A percentile compares a stretch with the other conserved stretches of the same genome.
phyloP scores from a whole-genome alignment of 2,329 filamentous ascomycete genomes.

The Phoma sp. region DNA sequence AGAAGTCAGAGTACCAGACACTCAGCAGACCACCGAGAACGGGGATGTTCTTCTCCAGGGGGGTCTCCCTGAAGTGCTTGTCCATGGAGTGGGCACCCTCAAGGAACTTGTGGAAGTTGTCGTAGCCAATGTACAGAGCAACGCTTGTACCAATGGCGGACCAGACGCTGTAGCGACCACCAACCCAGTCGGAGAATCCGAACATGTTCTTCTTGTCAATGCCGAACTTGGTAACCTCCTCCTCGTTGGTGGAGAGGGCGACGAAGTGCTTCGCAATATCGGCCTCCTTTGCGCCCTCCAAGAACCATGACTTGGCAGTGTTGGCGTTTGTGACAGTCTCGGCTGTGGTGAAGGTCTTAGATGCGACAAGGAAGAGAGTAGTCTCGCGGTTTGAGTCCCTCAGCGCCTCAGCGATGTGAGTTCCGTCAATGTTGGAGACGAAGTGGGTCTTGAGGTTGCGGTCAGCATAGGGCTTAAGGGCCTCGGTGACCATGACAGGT shows the following conservation, averaged over 20 bases:
- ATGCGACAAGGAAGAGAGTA: conserved; percentile 97
- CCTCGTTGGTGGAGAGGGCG: conserved; percentile 93
- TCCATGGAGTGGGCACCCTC: conserved; percentile 97
- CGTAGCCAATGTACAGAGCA: conserved; percentile 91
- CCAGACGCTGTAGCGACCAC: conserved; percentile 98
- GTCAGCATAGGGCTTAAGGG: conserved; percentile 92
- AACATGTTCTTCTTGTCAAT: conserved; percentile 99
- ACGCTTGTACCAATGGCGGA: conserved; percentile 97
- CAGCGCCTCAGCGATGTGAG: conserved; percentile 94
- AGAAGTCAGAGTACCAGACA: conserved; percentile 99
- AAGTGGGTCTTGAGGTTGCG: conserved; percentile 91
- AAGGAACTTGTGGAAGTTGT: conserved; percentile 97
- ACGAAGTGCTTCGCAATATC: conserved; percentile 98
- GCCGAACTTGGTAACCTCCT: conserved; percentile 96
- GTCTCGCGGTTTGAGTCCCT: conserved; percentile 91
- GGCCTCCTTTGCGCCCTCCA: conserved; percentile 79
- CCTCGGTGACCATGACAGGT: conserved; percentile 98
- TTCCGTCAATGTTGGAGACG: conserved; percentile 99
- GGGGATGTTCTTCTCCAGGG: conserved; percentile 94
- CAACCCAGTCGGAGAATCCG: conserved; percentile 98
- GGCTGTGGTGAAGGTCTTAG: conserved; percentile 99
- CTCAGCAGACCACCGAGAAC: conserved; percentile 89
- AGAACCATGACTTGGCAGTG: conserved; percentile 96
- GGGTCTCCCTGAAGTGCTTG: conserved; percentile 93
- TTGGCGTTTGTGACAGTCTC: conserved; percentile 98